Evolutionary conservation across 75 land plant genomes (phyloP).

Genomic region (Chamaecyparis obtusa): DNA sequence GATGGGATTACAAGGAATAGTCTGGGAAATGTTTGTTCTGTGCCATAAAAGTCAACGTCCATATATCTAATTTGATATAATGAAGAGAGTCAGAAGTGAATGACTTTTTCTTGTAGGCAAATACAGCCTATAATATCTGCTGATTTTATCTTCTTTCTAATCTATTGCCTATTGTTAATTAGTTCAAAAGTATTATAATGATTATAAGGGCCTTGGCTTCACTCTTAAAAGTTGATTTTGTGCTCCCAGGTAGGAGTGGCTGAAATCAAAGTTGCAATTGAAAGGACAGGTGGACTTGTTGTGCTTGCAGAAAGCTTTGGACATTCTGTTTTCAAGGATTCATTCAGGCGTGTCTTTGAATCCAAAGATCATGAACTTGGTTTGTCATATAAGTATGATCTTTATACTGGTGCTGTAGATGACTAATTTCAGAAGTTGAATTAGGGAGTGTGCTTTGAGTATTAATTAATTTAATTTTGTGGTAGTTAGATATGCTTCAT

Average conservation of each 20-base stretch:
- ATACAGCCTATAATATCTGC: background rate
- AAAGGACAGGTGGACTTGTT: constrained; percentile 92
- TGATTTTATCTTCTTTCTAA: background rate
- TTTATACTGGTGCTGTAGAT: constrained; percentile 7
- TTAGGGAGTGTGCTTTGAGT: background rate
- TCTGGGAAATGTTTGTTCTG: background rate
- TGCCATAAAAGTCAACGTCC: background rate
- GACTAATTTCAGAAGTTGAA: background rate
- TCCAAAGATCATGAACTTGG: constrained; percentile 72
- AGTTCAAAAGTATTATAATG: background rate
- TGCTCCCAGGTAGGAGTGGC: constrained; percentile 86
- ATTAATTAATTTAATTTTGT: background rate
- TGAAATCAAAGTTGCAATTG: constrained; percentile 95
- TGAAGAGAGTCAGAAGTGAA: background rate
- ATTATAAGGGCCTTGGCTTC: background rate
- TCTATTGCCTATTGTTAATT: background rate
- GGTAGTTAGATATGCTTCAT: background rate
- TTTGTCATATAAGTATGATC: constrained; percentile 82
- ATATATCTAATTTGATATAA: background rate
- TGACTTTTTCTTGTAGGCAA: background rate
- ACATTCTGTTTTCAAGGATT: constrained; percentile 94
- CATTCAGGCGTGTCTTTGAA: constrained; percentile 80
- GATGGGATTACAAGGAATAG: background rate
- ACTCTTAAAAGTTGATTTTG: background rate
- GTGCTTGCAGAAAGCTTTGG: constrained; percentile 99